Conservation (phyloP, 2,329 filamentous ascomycete species). For the Rhinocladiella mackenziei region DNA sequence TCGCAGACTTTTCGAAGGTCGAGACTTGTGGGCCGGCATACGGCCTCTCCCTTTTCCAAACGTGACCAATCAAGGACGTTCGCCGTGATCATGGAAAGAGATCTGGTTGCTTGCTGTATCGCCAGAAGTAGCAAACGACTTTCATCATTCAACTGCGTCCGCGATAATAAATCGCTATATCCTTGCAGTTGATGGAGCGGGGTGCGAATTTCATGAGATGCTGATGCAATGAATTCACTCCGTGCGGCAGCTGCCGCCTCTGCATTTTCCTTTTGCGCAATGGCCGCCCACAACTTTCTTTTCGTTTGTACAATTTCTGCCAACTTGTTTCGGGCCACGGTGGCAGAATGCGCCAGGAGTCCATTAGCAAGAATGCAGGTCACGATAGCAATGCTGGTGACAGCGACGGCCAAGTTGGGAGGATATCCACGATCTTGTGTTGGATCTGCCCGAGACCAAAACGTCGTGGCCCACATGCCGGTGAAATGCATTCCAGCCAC, state of each 20-base stretch:
- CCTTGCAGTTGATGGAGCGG: constrained; percentile 38
- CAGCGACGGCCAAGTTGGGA: constrained; percentile 32
- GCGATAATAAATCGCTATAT: constrained; percentile 36
- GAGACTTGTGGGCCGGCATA: constrained; percentile 33
- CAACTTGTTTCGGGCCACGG: constrained; percentile 36
- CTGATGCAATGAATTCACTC: constrained; percentile 36
- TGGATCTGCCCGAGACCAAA: constrained; percentile 31
- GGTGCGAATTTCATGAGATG: constrained; percentile 38
- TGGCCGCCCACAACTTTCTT: constrained; percentile 34
- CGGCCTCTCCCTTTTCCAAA: constrained; percentile 35
- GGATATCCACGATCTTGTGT: constrained; percentile 33
- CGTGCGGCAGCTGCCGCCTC: constrained; percentile 34
- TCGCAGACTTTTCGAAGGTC: constrained; percentile 35
- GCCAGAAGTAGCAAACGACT: constrained; percentile 33
- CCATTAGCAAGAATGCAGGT: constrained; percentile 37
- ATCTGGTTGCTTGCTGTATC: constrained; percentile 37
- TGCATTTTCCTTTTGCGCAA: constrained; percentile 36
- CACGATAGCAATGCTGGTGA: constrained; percentile 34
- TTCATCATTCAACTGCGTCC: constrained; percentile 34
- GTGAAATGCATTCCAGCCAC: constrained; percentile 39
- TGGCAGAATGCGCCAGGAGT: constrained; percentile 36
- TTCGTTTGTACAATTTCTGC: constrained; percentile 35
- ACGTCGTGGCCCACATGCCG: constrained; percentile 34
- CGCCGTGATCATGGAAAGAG: constrained; percentile 37
- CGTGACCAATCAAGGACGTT: constrained; percentile 39